phyloP scores from a whole-genome alignment of 441 rosid species.

The Gossypium trilobum region DNA sequence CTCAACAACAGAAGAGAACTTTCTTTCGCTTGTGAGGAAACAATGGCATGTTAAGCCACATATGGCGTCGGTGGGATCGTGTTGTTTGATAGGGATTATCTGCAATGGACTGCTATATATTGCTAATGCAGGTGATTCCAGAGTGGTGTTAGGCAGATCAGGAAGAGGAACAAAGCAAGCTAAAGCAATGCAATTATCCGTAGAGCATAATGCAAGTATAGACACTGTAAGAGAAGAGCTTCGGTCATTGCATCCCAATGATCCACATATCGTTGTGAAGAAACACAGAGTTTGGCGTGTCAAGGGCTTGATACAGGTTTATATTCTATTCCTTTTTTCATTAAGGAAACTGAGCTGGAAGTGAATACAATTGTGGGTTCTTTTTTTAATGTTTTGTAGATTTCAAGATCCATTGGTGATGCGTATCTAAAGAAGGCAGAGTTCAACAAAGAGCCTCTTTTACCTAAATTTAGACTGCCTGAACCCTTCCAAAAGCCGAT shows the following conservation, averaged over 20 bases:
- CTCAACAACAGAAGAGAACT: conserved; percentile 36
- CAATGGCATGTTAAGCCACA: conserved; percentile 43
- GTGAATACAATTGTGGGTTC: neutral
- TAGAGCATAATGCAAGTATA: conserved; percentile 46
- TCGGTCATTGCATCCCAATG: conserved; percentile 42
- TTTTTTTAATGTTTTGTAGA: conserved; percentile 23
- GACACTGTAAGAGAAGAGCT: conserved; percentile 47
- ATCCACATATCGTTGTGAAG: conserved; percentile 38
- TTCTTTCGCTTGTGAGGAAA: conserved; percentile 39
- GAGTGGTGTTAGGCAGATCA: conserved; percentile 44
- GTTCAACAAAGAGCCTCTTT: conserved; percentile 54
- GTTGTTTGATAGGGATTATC: conserved; percentile 48
- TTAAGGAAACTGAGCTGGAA: neutral
- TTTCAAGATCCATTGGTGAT: conserved; percentile 56
- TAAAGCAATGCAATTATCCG: conserved; percentile 39
- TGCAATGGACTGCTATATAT: conserved; percentile 40
- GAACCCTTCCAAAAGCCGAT: conserved; percentile 41
- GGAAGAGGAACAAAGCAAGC: conserved; percentile 27
- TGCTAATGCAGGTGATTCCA: conserved; percentile 51
- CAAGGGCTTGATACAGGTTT: conserved; percentile 57
- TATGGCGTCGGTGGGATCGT: conserved; percentile 54
- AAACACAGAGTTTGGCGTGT: conserved; percentile 53
- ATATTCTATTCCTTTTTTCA: neutral
- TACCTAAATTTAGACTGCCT: conserved; percentile 32
- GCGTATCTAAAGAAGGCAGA: conserved; percentile 52